Evolutionary conservation across 495 filamentous ascomycete species (phyloP).

Genomic region (Hypoxylon trugodes): DNA sequence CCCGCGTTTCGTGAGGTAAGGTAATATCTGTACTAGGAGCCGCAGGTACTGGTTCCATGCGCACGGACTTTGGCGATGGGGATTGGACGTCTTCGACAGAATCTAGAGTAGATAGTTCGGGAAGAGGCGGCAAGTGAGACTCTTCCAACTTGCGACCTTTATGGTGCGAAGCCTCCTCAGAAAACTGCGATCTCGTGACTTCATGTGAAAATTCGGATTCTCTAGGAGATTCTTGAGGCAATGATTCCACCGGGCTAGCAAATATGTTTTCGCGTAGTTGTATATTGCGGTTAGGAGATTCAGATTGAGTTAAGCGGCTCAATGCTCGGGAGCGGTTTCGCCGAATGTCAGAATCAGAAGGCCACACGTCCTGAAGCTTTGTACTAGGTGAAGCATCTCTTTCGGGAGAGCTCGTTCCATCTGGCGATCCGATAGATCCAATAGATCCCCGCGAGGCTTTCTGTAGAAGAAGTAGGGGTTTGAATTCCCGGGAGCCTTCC

Average conservation of each 20-base stretch:
- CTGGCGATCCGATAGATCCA: slow-evolving; percentile 1
- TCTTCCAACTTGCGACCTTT: slow-evolving; percentile 8
- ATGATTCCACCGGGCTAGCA: background rate
- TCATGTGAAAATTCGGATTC: background rate
- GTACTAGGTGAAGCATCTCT: slow-evolving; percentile 19
- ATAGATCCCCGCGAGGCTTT: slow-evolving; percentile 32
- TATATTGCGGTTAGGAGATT: slow-evolving; percentile 9
- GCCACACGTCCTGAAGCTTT: slow-evolving; percentile 7
- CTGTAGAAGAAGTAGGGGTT: slow-evolving; percentile 60
- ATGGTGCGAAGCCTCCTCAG: slow-evolving; percentile 2
- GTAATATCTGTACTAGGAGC: slow-evolving; percentile 45
- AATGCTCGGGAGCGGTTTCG: slow-evolving; percentile 4
- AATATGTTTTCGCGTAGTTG: slow-evolving; percentile 8
- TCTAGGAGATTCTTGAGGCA: background rate
- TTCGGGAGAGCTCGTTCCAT: slow-evolving; percentile 26
- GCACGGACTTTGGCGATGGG: slow-evolving; percentile 24
- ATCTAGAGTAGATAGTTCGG: slow-evolving; percentile 15
- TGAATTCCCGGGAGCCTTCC: slow-evolving; percentile 58
- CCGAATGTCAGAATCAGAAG: slow-evolving; percentile 13
- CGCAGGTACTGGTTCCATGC: slow-evolving; percentile 38
- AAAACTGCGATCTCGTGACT: background rate
- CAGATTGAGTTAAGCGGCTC: background rate
- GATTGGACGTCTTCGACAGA: slow-evolving; percentile 15
- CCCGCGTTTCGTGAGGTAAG: slow-evolving; percentile 43
- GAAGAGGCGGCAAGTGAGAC: slow-evolving; percentile 20